Evolutionary conservation across 495 filamentous ascomycete species (phyloP).

Genomic region (Hyaloscypha hepaticicola): DNA sequence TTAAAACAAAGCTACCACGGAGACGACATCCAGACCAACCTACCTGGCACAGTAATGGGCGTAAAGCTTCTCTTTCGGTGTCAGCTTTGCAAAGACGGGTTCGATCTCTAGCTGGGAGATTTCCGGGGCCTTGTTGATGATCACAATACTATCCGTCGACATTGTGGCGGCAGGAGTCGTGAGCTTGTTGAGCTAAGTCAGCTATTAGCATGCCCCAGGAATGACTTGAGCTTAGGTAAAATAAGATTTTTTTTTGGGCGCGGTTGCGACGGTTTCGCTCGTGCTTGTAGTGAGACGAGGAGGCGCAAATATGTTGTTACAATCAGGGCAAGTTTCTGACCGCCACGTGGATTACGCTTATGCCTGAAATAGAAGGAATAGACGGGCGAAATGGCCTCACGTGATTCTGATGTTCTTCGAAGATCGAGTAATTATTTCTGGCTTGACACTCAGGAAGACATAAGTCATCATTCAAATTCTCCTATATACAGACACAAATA

Average conservation of each 20-base stretch:
- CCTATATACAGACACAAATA: not conserved
- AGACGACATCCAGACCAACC: not conserved
- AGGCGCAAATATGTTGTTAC: not conserved
- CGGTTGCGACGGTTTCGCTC: no score
- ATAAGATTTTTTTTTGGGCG: no score
- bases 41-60: slow-evolving; percentile 27
- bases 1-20: no score
- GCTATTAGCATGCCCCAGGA: no score
- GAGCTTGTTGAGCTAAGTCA: not conserved
- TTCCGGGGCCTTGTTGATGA: slow-evolving; percentile 8
- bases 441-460: not conserved
- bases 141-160: not conserved
- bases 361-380: not conserved
- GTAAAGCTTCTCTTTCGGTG: slow-evolving; percentile 34
- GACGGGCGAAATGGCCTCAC: not conserved
- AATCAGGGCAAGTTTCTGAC: not conserved
- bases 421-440: no score
- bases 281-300: no score
- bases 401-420: not conserved
- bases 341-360: slow-evolving; percentile 5
- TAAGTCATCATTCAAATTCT: not conserved
- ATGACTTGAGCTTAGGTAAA: no score
- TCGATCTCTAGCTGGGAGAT: not conserved
- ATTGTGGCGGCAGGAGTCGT: not conserved
- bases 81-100: not conserved